phyloP scores from a whole-genome alignment of 176 grass and related monocot genomes.

The Ensete glaucum region DNA sequence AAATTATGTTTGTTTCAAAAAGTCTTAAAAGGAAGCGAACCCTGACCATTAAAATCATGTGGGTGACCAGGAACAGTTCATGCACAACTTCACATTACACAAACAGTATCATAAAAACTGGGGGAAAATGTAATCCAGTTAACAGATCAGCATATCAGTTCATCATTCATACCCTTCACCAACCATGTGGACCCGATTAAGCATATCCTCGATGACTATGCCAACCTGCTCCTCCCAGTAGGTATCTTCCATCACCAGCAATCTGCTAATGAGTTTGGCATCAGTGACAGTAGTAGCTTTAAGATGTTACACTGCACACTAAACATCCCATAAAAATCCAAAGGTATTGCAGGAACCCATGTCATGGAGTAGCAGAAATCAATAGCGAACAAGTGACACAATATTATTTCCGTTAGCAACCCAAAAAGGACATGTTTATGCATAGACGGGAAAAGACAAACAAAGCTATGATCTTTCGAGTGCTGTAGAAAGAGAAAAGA shows the following conservation, averaged over 20 bases:
- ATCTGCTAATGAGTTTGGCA: conserved; percentile 34
- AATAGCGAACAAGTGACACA: neutral
- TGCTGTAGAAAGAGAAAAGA: neutral
- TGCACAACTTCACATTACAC: neutral
- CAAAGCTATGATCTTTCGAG: neutral
- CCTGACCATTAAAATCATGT: neutral
- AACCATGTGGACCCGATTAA: conserved; percentile 75
- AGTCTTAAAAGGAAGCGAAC: neutral
- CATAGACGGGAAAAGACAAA: neutral
- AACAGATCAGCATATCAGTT: conserved; percentile 16
- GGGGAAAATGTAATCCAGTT: conserved; percentile 19
- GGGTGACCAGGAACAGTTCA: neutral
- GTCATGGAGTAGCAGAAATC: neutral
- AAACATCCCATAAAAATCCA: neutral
- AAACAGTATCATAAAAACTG: neutral
- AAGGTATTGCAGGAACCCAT: neutral
- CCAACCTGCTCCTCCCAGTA: conserved; percentile 65
- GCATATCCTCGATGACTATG: conserved; percentile 55
- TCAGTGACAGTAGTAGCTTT: neutral
- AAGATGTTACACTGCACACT: neutral
- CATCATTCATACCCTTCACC: conserved; percentile 72
- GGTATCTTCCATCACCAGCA: conserved; percentile 70
- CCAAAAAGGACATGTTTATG: neutral
- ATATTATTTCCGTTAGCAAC: neutral
- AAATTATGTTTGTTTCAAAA: neutral